Conservation (phyloP, 2,329 filamentous ascomycete genomes). For the Aspergillus novofumigatus region DNA sequence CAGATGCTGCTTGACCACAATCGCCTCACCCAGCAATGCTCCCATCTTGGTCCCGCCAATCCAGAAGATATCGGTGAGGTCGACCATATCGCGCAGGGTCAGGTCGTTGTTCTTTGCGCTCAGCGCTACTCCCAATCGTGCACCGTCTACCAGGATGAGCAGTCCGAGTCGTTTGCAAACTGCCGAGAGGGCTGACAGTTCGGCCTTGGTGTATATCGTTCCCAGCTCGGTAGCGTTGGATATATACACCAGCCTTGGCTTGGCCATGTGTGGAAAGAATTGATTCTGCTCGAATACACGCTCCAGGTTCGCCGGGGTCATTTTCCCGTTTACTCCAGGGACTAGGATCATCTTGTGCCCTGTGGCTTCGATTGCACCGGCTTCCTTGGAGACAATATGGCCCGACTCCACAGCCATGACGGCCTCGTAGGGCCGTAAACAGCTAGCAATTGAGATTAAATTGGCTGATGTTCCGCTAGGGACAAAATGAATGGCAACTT, state of each 20-base stretch:
- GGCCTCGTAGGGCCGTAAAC: conserved; percentile 48
- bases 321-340: conserved; percentile 44
- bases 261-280: conserved; percentile 52
- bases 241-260: conserved; percentile 49
- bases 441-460: conserved; percentile 50
- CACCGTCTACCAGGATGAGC: conserved; percentile 48
- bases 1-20: conserved; percentile 45
- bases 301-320: conserved; percentile 42
- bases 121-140: conserved; percentile 44
- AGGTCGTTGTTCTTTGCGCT: conserved; percentile 43
- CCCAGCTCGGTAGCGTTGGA: conserved; percentile 51
- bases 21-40: conserved; percentile 48
- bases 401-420: conserved; percentile 50
- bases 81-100: conserved; percentile 43
- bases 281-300: conserved; percentile 46
- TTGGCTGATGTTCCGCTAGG: conserved; percentile 52
- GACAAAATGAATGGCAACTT: conserved; percentile 49
- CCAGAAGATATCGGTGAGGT: conserved; percentile 52
- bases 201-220: conserved; percentile 45
- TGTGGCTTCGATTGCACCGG: conserved; percentile 49
- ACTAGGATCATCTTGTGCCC: conserved; percentile 52
- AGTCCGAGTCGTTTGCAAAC: conserved; percentile 42
- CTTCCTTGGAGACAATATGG: conserved; percentile 49
- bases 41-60: conserved; percentile 53
- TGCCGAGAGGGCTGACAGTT: conserved; percentile 41